These are phyloP conservation scores for Colletotrichum liriopes DNA, from an alignment of 2,329 filamentous ascomycete genomes.

Conservation along the genomic window DNA sequence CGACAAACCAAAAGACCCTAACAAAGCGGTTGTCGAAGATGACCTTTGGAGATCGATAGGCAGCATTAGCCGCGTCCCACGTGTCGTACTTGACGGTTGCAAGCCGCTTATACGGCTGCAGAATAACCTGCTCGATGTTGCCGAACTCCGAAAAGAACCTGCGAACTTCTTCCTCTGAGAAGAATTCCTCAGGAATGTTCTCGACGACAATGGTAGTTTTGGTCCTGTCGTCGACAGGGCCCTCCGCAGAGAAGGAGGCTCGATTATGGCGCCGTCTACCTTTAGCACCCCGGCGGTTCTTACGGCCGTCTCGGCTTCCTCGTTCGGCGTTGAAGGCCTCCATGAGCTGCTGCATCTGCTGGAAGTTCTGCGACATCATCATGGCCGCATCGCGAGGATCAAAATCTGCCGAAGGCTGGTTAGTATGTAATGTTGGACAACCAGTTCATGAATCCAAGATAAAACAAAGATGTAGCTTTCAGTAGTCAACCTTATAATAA, in stretches of 20 bases:
- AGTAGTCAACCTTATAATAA: conserved; percentile 49
- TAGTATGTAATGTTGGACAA: conserved; percentile 2
- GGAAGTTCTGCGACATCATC: conserved; percentile 42
- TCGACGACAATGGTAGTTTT: conserved; percentile 83
- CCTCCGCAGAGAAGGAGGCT: conserved; percentile 75
- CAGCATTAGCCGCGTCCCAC: conserved; percentile 77
- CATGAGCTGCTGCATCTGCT: conserved; percentile 41
- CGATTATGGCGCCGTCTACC: conserved; percentile 49
- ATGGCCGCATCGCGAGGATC: conserved; percentile 43
- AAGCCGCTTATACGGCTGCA: conserved; percentile 77
- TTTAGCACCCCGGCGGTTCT: conserved; percentile 47
- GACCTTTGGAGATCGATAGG: conserved; percentile 83
- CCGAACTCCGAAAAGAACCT: conserved; percentile 83
- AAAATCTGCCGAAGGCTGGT: conserved; percentile 40
- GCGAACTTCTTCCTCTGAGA: conserved; percentile 75
- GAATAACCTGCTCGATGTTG: conserved; percentile 72
- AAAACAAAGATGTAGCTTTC: conserved; percentile 46
- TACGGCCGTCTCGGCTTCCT: conserved; percentile 46
- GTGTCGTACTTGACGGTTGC: conserved; percentile 80
- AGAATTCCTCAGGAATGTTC: conserved; percentile 81
- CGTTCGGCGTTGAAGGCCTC: conserved; percentile 45
- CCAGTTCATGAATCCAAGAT: neutral
- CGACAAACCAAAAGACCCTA: conserved; percentile 84
- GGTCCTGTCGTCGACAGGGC: conserved; percentile 73
- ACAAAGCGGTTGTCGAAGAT: conserved; percentile 91